Conservation (phyloP, 75 land plant species). For the Adiantum capillusveneris region DNA sequence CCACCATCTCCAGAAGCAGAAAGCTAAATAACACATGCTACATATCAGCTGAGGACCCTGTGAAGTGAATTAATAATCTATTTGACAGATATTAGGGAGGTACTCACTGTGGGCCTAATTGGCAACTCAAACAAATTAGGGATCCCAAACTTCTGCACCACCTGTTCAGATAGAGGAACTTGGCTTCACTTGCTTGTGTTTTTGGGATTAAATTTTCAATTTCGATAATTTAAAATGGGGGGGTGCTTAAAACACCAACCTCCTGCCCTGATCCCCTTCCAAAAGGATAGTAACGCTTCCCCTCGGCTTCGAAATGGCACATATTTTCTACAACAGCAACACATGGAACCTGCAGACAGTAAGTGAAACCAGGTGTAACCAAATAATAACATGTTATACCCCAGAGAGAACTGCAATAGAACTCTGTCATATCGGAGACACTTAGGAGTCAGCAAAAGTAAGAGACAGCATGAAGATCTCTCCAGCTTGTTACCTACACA, state of each 20-base stretch:
- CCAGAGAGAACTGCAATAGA: too few relatives aligned
- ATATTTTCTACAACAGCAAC: slow-evolving; percentile 98
- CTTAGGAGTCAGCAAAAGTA: too few relatives aligned
- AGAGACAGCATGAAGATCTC: too few relatives aligned
- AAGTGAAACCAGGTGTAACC: background rate
- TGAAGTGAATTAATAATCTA: too few relatives aligned
- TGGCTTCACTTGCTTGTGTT: too few relatives aligned
- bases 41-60: too few relatives aligned
- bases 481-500: too few relatives aligned
- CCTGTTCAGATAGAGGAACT: slow-evolving; percentile 33
- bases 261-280: slow-evolving; percentile 93
- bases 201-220: too few relatives aligned
- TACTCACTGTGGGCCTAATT: slow-evolving; percentile 74
- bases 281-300: slow-evolving; percentile 88
- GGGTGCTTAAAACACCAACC: slow-evolving; percentile 36
- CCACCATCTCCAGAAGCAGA: slow-evolving; percentile 98
- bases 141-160: slow-evolving; percentile 94
- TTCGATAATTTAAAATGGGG: too few relatives aligned
- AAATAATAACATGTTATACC: background rate
- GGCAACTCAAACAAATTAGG: slow-evolving; percentile 94
- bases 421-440: too few relatives aligned
- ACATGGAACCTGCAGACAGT: slow-evolving; percentile 77
- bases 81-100: too few relatives aligned
- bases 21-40: slow-evolving; percentile 33
- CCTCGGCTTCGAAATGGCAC: slow-evolving; percentile 98